Base-by-base conservation (phyloP, 2,329 filamentous ascomycete genomes). In the Bipolaris sorokiniana region DNA sequence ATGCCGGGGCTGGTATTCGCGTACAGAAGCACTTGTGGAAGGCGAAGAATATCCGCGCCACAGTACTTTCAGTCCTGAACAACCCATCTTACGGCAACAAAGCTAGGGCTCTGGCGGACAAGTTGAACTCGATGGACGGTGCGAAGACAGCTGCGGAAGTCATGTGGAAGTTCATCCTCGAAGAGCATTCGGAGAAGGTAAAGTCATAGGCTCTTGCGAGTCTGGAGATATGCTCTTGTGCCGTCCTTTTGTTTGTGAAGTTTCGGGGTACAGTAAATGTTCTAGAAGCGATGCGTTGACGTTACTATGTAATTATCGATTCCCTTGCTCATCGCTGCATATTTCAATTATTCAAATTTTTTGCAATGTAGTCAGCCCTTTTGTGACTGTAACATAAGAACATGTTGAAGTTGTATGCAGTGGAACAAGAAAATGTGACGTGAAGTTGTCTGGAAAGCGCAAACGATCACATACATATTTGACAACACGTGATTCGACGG, bases 141-240 rank as follows among this genome's bases (percentile, higher is more conserved):
- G 70, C 70, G 7, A 64, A 63, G 45, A 69, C 60, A 10, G 68
- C 69, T 9, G 70, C 69, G 0, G 66, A 73, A 36, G 64, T 65
- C 2, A 73, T 73, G 69, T 73, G 70, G 70, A 65, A 65, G 47
- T 73, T 73, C 26, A 67, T 72, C 13, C 49, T 68, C 1, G 64
- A 68, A 31, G 64, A 65, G 28, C 54, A 59, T 34, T 47, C 47
- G 0, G 62, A 65, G 48, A 65, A 67, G 54, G 37, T 49, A 16
- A 62, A 64, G 26, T 28, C 34, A 31, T 53, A 51, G 44, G 23
- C 10, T 34, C 7, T 50, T 10, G 13, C 4, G 20, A 31, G 10
- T 15, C 5, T n/a, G 16, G 10, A 33, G 11, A 7, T 15, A 9
- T 7, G 22, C 18, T 42, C 3, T 10, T 16, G n/a, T 26, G 15